Evolutionary conservation across 495 filamentous ascomycete species (phyloP), one percentile per base, ranked within the genome.

Genomic region (Hyphodiscus hymeniophilus): DNA sequence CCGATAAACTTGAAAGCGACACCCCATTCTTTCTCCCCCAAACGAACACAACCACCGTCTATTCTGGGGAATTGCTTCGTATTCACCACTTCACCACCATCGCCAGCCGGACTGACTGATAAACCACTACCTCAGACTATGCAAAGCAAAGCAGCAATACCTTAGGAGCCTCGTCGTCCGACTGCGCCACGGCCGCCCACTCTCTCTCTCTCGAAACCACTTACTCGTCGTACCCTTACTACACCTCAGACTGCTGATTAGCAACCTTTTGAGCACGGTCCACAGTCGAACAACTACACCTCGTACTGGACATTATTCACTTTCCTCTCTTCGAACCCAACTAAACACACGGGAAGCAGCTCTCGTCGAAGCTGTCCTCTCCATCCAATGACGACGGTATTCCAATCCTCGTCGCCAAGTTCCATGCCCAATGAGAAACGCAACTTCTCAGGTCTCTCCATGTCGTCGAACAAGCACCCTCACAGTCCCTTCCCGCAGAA

Each of bases 401-500:
- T 56, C 33, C 52, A 59, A 47, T 36, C 43, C 48, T 50, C 55
- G 20, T 56, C 58, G 11, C 47, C 56, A 20, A 45, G 34, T 31
- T 45, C 51, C 15, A 31, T 46, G n/a, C 47, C 52, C 35, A 55
- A 49, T 52, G 59, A 61, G 45, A 61, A 61, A 45, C 49, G 59
- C 10, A 48, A 45, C 42, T 56, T 58, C 52, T 47, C 59, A 3
- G 53, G 53, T 38, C 30, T 57, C 47, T 52, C 53, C 8, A 56
- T 57, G 50, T 47, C 59, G 21, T 51, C 54, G 12, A 51, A 41
- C 44, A 61, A 61, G 43, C 47, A 69, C 54, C 16, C 43, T 61
- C 64, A 69, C 40, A 63, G 67, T 45, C 55, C 55, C 12, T 80
- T 95, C 57, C 87, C 84, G 28, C 85, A 90, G 62, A 89, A 84